These are phyloP conservation scores for Pseudogymnoascus sp. DNA, from an alignment of 2,329 filamentous ascomycete genomes.

Conservation along the genomic window DNA sequence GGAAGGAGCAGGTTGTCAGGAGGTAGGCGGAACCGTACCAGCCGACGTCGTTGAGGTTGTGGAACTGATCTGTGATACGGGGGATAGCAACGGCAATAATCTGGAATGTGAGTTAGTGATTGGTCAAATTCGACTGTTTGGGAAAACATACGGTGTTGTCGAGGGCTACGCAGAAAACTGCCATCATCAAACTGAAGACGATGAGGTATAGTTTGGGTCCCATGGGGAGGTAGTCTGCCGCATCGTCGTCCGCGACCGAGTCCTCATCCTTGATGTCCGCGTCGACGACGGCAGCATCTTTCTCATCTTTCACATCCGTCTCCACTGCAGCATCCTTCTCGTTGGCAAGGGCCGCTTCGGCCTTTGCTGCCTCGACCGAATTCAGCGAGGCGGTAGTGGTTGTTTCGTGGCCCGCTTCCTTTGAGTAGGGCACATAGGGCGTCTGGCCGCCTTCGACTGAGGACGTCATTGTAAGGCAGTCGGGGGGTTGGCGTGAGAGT, in stretches of 20 bases:
- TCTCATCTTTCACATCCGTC: not conserved
- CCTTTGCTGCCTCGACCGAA: not conserved
- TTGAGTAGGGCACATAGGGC: not conserved
- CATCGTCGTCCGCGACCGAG: not conserved
- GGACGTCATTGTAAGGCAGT: not conserved
- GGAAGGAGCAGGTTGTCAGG: conserved; percentile 25
- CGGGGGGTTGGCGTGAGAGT: not conserved
- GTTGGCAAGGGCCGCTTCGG: not conserved
- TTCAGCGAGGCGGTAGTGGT: not conserved
- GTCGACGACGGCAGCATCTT: not conserved
- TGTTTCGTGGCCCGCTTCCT: not conserved
- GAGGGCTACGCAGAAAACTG: conserved; percentile 38
- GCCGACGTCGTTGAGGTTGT: conserved; percentile 19
- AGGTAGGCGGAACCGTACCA: conserved; percentile 34
- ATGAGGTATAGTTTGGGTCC: conserved; percentile 28
- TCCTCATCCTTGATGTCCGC: not conserved
- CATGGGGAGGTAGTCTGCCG: conserved; percentile 1
- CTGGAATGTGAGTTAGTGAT: conserved; percentile 22
- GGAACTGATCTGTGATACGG: conserved; percentile 20
- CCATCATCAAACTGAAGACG: conserved; percentile 35
- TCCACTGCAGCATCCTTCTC: not conserved
- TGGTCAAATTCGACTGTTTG: conserved; percentile 19
- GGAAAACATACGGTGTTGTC: conserved; percentile 24
- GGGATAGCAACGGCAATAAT: conserved; percentile 15
- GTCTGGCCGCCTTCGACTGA: conserved; percentile 1